These are phyloP conservation scores for Gautieria morchelliformis DNA, from an alignment of 768 basidiomycete genomes.

Conservation along the genomic window DNA sequence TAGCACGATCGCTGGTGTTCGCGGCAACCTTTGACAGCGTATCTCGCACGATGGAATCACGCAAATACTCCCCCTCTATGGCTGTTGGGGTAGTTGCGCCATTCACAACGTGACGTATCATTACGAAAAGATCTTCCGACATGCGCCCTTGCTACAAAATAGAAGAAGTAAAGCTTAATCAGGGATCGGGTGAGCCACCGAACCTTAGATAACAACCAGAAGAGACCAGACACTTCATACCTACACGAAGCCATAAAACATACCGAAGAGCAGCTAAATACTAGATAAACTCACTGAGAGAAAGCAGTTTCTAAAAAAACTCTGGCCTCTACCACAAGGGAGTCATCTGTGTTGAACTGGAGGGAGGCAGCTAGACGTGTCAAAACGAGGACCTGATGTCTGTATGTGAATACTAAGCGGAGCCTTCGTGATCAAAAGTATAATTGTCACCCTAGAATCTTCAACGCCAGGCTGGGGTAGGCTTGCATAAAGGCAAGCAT, in stretches of 20 bases:
- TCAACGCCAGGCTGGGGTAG: constrained; percentile 44
- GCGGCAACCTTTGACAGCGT: constrained; percentile 39
- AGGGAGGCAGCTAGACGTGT: not conserved
- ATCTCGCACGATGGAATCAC: constrained; percentile 41
- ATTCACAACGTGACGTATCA: constrained; percentile 37
- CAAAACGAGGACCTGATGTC: constrained; percentile 5
- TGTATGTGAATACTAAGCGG: not conserved
- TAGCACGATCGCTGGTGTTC: constrained; percentile 39
- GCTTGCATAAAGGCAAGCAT: constrained; percentile 54
- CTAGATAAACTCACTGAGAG: constrained; percentile 29
- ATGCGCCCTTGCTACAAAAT: constrained; percentile 34
- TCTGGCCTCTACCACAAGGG: constrained; percentile 47
- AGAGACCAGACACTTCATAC: constrained; percentile 48
- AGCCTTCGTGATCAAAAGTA: not conserved
- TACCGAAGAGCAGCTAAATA: not conserved
- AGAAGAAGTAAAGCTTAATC: not conserved
- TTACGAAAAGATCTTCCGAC: constrained; percentile 38
- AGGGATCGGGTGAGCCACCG: constrained; percentile 8
- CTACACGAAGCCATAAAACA: constrained; percentile 22
- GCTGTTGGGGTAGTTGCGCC: constrained; percentile 7
- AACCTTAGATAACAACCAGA: constrained; percentile 51
- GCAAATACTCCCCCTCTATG: constrained; percentile 27
- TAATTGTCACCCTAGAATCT: constrained; percentile 38
- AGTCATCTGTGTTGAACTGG: constrained; percentile 41
- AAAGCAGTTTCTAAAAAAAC: constrained; percentile 45